These are phyloP conservation scores for Solanum hybrid DNA, from an alignment of 305 asterid genomes.

Conservation along the genomic window DNA sequence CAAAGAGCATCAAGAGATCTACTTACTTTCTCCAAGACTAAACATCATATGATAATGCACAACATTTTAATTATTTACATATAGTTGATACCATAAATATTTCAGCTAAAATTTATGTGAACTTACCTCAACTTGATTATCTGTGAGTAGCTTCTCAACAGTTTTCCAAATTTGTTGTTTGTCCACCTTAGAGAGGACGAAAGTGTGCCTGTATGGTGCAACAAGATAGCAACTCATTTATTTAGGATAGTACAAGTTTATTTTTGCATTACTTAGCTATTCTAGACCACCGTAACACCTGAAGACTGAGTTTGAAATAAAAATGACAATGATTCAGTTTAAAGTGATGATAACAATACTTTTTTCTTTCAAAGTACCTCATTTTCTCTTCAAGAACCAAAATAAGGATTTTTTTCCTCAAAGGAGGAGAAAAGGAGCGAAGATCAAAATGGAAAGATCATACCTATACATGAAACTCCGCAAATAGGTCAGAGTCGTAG, in stretches of 20 bases:
- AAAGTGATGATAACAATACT: neutral
- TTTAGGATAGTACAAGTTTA: neutral
- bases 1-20: neutral
- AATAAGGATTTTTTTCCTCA: neutral
- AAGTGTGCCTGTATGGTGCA: constrained; percentile 62
- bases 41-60: neutral
- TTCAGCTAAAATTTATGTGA: neutral
- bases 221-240: neutral
- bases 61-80: neutral
- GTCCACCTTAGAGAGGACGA: constrained; percentile 57
- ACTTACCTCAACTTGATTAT: constrained; percentile 92
- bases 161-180: constrained; percentile 79
- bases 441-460: constrained; percentile 10
- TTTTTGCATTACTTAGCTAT: neutral
- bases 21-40: neutral
- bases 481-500: constrained; percentile 83
- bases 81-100: neutral
- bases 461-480: constrained; percentile 98
- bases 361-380: neutral
- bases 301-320: neutral
- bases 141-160: constrained; percentile 77
- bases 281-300: neutral
- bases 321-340: neutral
- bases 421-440: neutral
- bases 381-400: neutral